A percentile compares a stretch with the other conserved stretches of the same genome.
These are phyloP conservation scores for Coriolopsis trogii DNA, from an alignment of 1,284 basidiomycete species.

Conservation along the genomic window DNA sequence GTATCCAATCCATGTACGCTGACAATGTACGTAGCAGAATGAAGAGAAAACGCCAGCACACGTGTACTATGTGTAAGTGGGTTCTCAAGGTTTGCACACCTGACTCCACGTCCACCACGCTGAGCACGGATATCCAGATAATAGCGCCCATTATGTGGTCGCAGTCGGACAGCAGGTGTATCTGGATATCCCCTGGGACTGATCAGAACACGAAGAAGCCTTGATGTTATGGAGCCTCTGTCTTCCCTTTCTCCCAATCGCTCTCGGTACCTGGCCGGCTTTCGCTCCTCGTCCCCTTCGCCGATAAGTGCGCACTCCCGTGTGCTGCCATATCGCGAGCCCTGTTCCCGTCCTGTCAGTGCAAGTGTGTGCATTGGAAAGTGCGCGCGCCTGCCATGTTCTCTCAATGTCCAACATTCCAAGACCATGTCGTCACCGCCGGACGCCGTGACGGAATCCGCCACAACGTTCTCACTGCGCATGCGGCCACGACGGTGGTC, in stretches of 20 bases:
- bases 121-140: neutral
- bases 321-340: neutral
- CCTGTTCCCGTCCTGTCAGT: neutral
- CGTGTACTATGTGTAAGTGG: neutral
- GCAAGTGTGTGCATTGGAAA: neutral
- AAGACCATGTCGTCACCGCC: constrained; percentile 1
- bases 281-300: too few species aligned
- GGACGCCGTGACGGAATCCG: constrained; percentile 1
- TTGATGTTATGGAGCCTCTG: neutral
- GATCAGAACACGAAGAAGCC: constrained; percentile 1
- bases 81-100: neutral
- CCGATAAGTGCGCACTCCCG: neutral
- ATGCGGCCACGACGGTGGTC: neutral
- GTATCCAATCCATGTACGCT: neutral
- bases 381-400: too few species aligned
- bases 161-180: too few species aligned
- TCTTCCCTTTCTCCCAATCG: too few species aligned
- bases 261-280: too few species aligned
- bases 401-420: neutral
- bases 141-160: neutral
- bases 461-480: neutral
- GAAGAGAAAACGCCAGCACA: too few species aligned
- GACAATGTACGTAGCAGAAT: neutral
- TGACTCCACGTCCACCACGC: neutral
- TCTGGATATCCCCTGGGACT: neutral